Conservation (phyloP, 495 filamentous ascomycete genomes). For the Halenospora varia region DNA sequence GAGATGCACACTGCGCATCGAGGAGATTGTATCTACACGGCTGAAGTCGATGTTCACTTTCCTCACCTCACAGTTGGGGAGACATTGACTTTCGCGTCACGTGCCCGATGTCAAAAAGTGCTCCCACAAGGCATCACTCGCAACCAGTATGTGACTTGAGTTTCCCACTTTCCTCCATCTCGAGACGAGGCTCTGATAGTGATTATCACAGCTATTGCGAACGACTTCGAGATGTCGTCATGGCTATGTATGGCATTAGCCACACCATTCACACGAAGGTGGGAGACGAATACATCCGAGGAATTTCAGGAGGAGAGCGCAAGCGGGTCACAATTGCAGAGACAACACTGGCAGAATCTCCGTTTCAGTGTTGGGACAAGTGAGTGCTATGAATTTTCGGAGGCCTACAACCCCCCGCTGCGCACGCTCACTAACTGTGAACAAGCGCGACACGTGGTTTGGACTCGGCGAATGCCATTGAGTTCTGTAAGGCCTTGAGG, state of each 20-base stretch:
- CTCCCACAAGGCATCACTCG: constrained; percentile 37
- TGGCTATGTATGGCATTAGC: constrained; percentile 71
- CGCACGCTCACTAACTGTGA: constrained; percentile 70
- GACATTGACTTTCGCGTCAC: neutral
- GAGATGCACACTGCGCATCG: constrained; percentile 45
- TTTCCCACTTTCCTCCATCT: constrained; percentile 47
- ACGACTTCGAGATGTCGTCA: constrained; percentile 67
- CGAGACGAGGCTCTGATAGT: constrained; percentile 63
- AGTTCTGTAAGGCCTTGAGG: constrained; percentile 41
- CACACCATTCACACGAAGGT: constrained; percentile 72
- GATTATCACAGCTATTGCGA: constrained; percentile 53
- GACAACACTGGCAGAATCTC: constrained; percentile 54
- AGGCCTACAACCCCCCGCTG: neutral
- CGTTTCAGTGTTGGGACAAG: constrained; percentile 79
- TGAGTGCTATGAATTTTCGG: constrained; percentile 51
- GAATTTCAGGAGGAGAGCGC: constrained; percentile 77
- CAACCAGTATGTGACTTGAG: constrained; percentile 68
- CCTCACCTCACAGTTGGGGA: constrained; percentile 60
- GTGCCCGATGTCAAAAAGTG: constrained; percentile 20
- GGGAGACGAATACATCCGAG: constrained; percentile 71
- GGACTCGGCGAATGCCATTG: constrained; percentile 42
- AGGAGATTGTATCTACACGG: constrained; percentile 46
- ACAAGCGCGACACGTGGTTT: constrained; percentile 62
- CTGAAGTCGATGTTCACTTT: constrained; percentile 76
- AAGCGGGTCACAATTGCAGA: constrained; percentile 81